Percentiles rank a stretch among this genome's conserved stretches.
Evolutionary conservation across 1,284 basidiomycete genomes (phyloP).

Genomic region (Wallemia mellicola): DNA sequence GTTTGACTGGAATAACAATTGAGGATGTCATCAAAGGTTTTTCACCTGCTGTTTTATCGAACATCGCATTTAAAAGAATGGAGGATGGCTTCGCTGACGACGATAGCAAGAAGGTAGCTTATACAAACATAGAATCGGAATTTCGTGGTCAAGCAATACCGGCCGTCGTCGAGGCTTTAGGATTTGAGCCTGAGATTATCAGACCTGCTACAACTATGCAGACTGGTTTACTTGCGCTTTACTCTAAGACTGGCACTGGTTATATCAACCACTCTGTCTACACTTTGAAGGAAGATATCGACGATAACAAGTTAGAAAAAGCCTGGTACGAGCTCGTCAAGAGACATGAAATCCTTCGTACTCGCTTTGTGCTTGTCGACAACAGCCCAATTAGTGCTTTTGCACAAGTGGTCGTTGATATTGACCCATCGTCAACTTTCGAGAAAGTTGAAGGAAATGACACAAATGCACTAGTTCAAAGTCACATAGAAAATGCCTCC

Average conservation of each 20-base stretch:
- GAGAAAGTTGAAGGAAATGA: not conserved
- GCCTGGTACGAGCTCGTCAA: not conserved
- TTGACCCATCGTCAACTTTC: not conserved
- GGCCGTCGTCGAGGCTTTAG: not conserved
- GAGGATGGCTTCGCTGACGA: not conserved
- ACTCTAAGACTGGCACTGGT: not conserved
- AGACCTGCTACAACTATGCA: not conserved
- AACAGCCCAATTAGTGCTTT: not conserved
- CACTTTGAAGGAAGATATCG: not conserved
- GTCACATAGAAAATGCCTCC: not conserved
- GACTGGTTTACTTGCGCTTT: not conserved
- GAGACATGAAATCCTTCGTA: not conserved
- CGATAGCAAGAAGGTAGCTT: not conserved
- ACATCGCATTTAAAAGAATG: not conserved
- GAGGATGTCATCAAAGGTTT: slow-evolving; percentile 2
- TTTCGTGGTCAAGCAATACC: not conserved
- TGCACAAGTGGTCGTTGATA: not conserved
- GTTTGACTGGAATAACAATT: not conserved
- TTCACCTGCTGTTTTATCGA: not conserved
- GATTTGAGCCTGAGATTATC: not conserved
- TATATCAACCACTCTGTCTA: not conserved
- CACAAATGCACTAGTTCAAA: not conserved
- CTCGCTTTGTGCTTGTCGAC: not conserved
- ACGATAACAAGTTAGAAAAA: not conserved
- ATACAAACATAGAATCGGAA: not conserved